These are phyloP conservation scores for Aureobasidium sp. DNA, from an alignment of 2,329 filamentous ascomycete species.

Conservation along the genomic window DNA sequence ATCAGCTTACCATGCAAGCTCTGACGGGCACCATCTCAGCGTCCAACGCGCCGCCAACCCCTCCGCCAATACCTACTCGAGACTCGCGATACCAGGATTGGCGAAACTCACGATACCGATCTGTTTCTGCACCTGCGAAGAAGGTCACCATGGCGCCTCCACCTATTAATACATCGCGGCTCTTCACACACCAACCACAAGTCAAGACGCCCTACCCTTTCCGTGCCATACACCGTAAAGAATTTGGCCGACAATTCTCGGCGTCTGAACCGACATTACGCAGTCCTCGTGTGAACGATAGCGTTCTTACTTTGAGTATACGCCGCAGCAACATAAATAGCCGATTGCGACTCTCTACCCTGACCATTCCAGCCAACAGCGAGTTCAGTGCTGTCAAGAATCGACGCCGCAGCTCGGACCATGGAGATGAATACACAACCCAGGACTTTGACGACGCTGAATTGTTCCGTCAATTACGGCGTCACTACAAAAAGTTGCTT, in stretches of 20 bases:
- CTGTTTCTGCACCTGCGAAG: constrained; percentile 17
- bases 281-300: constrained; percentile 21
- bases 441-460: constrained; percentile 30
- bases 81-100: constrained; percentile 8
- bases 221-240: constrained; percentile 22
- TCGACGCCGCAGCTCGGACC: constrained; percentile 15
- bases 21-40: constrained; percentile 23
- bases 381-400: constrained; percentile 24
- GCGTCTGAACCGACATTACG: constrained; percentile 17
- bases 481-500: constrained; percentile 24
- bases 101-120: constrained; percentile 14
- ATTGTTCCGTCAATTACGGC: constrained; percentile 27
- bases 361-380: constrained; percentile 27
- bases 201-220: constrained; percentile 31
- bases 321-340: constrained; percentile 24
- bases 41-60: constrained; percentile 3
- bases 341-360: constrained; percentile 21
- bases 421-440: constrained; percentile 23
- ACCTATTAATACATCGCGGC: constrained; percentile 27
- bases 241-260: constrained; percentile 20
- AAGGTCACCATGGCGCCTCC: constrained; percentile 30
- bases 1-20: constrained; percentile 28
- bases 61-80: constrained; percentile 1
- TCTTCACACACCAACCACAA: constrained; percentile 11
- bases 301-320: constrained; percentile 28